These are phyloP conservation scores for Pyrus betulifolia DNA, from an alignment of 306 rosid species.

Conservation along the genomic window DNA sequence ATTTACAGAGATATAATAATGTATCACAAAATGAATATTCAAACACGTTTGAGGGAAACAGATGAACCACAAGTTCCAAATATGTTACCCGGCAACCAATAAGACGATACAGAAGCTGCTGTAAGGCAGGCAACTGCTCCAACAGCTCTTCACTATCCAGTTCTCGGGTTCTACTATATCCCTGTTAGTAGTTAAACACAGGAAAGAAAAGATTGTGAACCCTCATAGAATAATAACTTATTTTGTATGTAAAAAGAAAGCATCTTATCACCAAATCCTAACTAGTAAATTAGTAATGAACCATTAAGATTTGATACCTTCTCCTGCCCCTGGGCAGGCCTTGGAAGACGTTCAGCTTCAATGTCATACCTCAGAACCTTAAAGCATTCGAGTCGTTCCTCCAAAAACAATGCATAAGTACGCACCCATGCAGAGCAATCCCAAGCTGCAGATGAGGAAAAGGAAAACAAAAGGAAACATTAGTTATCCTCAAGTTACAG, in stretches of 20 bases:
- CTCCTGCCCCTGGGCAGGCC: slow-evolving; percentile 81
- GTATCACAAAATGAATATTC: neutral
- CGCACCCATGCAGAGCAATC: slow-evolving; percentile 99
- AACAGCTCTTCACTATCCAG: slow-evolving; percentile 84
- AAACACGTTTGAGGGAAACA: neutral
- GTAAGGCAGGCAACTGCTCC: slow-evolving; percentile 96
- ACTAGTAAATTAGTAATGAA: neutral
- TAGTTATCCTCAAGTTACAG: neutral
- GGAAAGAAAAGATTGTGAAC: neutral
- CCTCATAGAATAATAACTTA: neutral
- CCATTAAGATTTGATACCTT: slow-evolving; percentile 41
- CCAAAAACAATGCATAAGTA: slow-evolving; percentile 93
- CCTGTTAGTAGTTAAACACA: slow-evolving; percentile 43
- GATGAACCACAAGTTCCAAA: neutral
- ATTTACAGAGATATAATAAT: neutral
- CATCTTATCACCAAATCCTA: neutral
- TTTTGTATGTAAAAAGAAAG: neutral
- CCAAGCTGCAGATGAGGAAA: slow-evolving; percentile 59
- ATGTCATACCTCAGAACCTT: slow-evolving; percentile 86
- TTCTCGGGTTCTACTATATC: slow-evolving; percentile 90
- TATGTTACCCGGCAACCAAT: slow-evolving; percentile 76
- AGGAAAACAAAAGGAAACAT: neutral
- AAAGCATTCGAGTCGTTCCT: slow-evolving; percentile 96
- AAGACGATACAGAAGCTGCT: slow-evolving; percentile 84
- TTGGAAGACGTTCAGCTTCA: slow-evolving; percentile 92